Percentiles rank a stretch among this genome's conserved stretches.
Evolutionary conservation across 2,329 filamentous ascomycete species (phyloP).

Genomic region (Dichotomopilus funicola): DNA sequence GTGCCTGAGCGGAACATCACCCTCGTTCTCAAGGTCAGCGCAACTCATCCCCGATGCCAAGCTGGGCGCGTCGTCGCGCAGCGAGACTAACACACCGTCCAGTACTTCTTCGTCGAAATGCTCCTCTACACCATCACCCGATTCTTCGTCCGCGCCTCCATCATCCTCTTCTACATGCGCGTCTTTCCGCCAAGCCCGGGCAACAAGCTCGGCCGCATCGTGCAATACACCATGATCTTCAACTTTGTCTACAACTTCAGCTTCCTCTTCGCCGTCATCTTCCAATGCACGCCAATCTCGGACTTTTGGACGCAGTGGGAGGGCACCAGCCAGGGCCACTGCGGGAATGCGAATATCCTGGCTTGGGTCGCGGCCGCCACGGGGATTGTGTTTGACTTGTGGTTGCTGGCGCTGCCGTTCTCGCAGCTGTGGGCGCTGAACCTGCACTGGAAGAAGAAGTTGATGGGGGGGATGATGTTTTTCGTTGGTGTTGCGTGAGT

Average conservation of each 20-base stretch:
- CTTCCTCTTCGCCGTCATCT: constrained; percentile 39
- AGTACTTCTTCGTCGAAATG: constrained; percentile 36
- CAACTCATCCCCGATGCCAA: neutral
- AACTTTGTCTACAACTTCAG: constrained; percentile 34
- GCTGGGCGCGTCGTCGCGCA: neutral
- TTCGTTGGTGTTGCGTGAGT: constrained; percentile 36
- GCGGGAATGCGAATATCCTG: constrained; percentile 43
- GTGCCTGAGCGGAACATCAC: constrained; percentile 36
- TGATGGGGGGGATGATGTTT: constrained; percentile 41
- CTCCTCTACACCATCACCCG: constrained; percentile 42
- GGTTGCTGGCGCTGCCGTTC: constrained; percentile 47
- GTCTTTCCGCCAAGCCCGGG: constrained; percentile 40
- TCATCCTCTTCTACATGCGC: constrained; percentile 50
- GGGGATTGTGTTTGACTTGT: constrained; percentile 46
- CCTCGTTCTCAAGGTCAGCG: constrained; percentile 29
- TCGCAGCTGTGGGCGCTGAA: constrained; percentile 35
- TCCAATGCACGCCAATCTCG: constrained; percentile 46
- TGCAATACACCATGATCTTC: constrained; percentile 38
- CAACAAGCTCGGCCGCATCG: constrained; percentile 31
- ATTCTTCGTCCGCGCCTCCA: constrained; percentile 41
- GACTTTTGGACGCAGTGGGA: constrained; percentile 51
- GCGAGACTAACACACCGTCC: constrained; percentile 11
- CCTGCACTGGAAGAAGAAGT: constrained; percentile 43
- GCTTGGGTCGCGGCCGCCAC: constrained; percentile 47
- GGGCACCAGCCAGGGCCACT: constrained; percentile 39